phyloP scores from a whole-genome alignment of 2,329 filamentous ascomycete species.

The Chaetomium strumarium region DNA sequence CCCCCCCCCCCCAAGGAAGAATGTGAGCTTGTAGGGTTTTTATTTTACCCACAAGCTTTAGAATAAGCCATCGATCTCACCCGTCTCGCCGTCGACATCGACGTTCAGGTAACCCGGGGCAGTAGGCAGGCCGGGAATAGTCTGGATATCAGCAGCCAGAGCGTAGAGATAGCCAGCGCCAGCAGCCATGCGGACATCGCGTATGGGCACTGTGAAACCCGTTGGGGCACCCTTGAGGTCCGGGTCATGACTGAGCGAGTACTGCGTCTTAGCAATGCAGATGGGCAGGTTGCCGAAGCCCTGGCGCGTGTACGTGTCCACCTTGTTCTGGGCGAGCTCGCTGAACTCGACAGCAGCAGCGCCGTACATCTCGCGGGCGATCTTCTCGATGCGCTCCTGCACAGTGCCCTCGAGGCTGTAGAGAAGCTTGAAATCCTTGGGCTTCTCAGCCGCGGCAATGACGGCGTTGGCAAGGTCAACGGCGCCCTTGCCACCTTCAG shows the following conservation, averaged over 20 bases:
- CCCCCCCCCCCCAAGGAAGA: background rate
- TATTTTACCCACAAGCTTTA: conserved; percentile 38
- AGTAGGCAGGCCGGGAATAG: conserved; percentile 90
- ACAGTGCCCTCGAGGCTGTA: conserved; percentile 75
- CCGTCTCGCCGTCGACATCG: conserved; percentile 75
- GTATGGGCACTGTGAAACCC: conserved; percentile 89
- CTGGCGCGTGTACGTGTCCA: conserved; percentile 88
- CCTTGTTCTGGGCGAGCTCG: conserved; percentile 90
- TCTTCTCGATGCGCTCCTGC: conserved; percentile 80
- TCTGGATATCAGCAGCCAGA: conserved; percentile 94
- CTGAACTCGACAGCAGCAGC: conserved; percentile 86
- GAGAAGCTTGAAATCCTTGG: conserved; percentile 81
- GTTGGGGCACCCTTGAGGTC: conserved; percentile 90
- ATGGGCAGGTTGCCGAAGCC: conserved; percentile 91
- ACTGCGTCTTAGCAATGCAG: conserved; percentile 97
- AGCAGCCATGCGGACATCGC: conserved; percentile 88
- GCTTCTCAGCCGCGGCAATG: conserved; percentile 73
- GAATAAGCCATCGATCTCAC: conserved; percentile 83
- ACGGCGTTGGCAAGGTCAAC: conserved; percentile 83
- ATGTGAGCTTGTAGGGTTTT: background rate
- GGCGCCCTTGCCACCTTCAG: conserved; percentile 86
- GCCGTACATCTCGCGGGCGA: conserved; percentile 91
- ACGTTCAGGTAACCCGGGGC: conserved; percentile 95
- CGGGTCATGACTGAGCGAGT: conserved; percentile 89
- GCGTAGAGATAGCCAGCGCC: conserved; percentile 95